phyloP scores from a whole-genome alignment of 768 basidiomycete genomes.

The Phanerochaete sordida region DNA sequence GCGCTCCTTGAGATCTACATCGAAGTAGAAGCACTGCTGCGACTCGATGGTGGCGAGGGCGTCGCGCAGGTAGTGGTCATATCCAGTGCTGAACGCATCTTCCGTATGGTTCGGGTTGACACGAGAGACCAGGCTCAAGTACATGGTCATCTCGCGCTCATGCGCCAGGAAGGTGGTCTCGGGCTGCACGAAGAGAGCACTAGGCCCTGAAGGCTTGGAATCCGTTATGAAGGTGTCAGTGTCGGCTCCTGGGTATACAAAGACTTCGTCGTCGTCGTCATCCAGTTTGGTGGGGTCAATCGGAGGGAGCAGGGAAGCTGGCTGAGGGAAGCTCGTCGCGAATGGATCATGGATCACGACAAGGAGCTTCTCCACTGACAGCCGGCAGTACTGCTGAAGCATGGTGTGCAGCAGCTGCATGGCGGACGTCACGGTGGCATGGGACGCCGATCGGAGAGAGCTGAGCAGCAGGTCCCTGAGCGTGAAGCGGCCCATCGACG shows the following conservation, averaged over 20 bases:
- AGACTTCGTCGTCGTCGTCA: slow-evolving; percentile 50
- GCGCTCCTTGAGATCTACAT: slow-evolving; percentile 36
- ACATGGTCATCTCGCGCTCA: slow-evolving; percentile 80
- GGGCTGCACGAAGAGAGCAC: slow-evolving; percentile 53
- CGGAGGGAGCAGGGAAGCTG: slow-evolving; percentile 33
- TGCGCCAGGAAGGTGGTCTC: slow-evolving; percentile 76
- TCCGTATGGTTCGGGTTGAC: slow-evolving; percentile 66
- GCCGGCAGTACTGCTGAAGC: slow-evolving; percentile 61
- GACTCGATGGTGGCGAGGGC: slow-evolving; percentile 65
- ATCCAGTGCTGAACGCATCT: slow-evolving; percentile 80
- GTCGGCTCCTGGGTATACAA: slow-evolving; percentile 43
- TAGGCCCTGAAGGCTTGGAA: slow-evolving; percentile 15
- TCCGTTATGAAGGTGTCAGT: slow-evolving; percentile 14
- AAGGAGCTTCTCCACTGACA: slow-evolving; percentile 66
- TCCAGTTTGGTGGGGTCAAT: slow-evolving; percentile 24
- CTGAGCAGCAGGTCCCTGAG: slow-evolving; percentile 84
- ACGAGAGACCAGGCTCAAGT: slow-evolving; percentile 73
- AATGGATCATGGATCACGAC: slow-evolving; percentile 63
- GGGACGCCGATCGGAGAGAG: slow-evolving; percentile 67
- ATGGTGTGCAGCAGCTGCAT: slow-evolving; percentile 79
- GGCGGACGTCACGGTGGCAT: slow-evolving; percentile 68
- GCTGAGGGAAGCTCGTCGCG: slow-evolving; percentile 75
- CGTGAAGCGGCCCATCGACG: slow-evolving; percentile 84
- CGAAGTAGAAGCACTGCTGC: slow-evolving; percentile 54
- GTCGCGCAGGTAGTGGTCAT: slow-evolving; percentile 79